Evolutionary conservation across 1,139 yeast species (phyloP).

Genomic region (Dujonia santamariae): DNA sequence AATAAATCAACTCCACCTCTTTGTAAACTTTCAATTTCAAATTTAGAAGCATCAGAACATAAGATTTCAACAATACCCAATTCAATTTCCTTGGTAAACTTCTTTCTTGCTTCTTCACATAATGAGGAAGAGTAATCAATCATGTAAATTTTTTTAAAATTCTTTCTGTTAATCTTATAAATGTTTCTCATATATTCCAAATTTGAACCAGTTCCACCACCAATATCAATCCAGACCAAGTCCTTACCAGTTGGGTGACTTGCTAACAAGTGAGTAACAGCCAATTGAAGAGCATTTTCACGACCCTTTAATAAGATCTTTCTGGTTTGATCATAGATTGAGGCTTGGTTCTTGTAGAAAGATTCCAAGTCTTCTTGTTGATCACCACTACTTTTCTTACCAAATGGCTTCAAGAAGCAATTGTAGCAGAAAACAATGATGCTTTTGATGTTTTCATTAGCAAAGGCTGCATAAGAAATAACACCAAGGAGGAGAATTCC

Average conservation of each 20-base stretch:
- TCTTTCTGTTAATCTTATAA: slow-evolving; percentile 39
- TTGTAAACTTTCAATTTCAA: slow-evolving; percentile 38
- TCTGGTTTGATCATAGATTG: slow-evolving; percentile 70
- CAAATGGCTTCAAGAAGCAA: slow-evolving; percentile 71
- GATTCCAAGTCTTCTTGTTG: slow-evolving; percentile 70
- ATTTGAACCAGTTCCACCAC: slow-evolving; percentile 85
- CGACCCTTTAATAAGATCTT: slow-evolving; percentile 66
- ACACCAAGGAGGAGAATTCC: slow-evolving; percentile 14
- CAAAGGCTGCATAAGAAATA: slow-evolving; percentile 16
- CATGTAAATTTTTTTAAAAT: slow-evolving; percentile 65
- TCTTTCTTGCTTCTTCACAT: slow-evolving; percentile 63
- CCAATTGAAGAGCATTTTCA: slow-evolving; percentile 58
- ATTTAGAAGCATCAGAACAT: slow-evolving; percentile 75
- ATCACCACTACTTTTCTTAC: slow-evolving; percentile 38
- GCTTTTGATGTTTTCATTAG: slow-evolving; percentile 27
- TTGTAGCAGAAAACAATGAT: slow-evolving; percentile 42
- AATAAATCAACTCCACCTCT: slow-evolving; percentile 52
- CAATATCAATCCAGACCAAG: slow-evolving; percentile 78
- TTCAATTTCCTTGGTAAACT: slow-evolving; percentile 40
- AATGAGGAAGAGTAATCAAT: slow-evolving; percentile 77
- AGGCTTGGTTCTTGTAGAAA: slow-evolving; percentile 75
- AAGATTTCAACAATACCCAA: slow-evolving; percentile 62
- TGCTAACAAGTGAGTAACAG: slow-evolving; percentile 49
- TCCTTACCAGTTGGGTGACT: slow-evolving; percentile 27
- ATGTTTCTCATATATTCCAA: slow-evolving; percentile 69